A percentile compares a stretch with the other conserved stretches of the same genome.
Evolutionary conservation across 805 yeast species (phyloP).

Genomic region (Clavispora carvajalis): DNA sequence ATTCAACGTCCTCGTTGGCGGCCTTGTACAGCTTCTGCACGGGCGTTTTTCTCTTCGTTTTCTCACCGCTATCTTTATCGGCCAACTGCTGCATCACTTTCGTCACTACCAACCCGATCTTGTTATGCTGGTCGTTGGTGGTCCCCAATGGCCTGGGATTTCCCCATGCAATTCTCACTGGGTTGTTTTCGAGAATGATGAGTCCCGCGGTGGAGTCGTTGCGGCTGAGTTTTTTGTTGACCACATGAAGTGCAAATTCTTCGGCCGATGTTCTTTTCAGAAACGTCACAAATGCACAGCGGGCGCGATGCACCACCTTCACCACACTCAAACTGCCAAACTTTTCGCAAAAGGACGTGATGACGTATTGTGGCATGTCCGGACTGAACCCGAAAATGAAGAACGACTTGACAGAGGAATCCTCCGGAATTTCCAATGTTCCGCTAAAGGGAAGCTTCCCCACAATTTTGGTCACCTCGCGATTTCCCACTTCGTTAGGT

Average conservation of each 20-base stretch:
- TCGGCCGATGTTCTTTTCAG: constrained; percentile 48
- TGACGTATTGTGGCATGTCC: constrained; percentile 57
- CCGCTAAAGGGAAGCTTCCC: constrained; percentile 68
- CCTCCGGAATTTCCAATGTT: constrained; percentile 36
- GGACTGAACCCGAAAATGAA: constrained; percentile 73
- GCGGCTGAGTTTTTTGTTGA: constrained; percentile 21
- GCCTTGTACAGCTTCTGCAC: constrained; percentile 6
- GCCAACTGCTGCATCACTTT: constrained; percentile 52
- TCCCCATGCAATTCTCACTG: constrained; percentile 55
- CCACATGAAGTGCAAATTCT: constrained; percentile 21
- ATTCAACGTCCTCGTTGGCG: constrained; percentile 12
- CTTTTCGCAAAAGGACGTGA: constrained; percentile 45
- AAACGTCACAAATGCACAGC: constrained; percentile 62
- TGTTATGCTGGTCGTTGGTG: constrained; percentile 40
- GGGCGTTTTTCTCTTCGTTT: constrained; percentile 2
- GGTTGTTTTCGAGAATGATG: constrained; percentile 30
- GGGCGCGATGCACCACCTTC: constrained; percentile 50
- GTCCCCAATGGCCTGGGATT: constrained; percentile 38
- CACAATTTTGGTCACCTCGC: constrained; percentile 33
- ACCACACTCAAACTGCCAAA: constrained; percentile 46
- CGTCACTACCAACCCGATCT: constrained; percentile 44
- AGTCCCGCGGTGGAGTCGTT: constrained; percentile 28
- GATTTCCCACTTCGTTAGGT: constrained; percentile 40
- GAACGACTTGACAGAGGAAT: constrained; percentile 44
- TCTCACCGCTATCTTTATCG: constrained; percentile 26